Evolutionary conservation across 805 yeast species (phyloP).

Genomic region (Torulaspora maleeae): DNA sequence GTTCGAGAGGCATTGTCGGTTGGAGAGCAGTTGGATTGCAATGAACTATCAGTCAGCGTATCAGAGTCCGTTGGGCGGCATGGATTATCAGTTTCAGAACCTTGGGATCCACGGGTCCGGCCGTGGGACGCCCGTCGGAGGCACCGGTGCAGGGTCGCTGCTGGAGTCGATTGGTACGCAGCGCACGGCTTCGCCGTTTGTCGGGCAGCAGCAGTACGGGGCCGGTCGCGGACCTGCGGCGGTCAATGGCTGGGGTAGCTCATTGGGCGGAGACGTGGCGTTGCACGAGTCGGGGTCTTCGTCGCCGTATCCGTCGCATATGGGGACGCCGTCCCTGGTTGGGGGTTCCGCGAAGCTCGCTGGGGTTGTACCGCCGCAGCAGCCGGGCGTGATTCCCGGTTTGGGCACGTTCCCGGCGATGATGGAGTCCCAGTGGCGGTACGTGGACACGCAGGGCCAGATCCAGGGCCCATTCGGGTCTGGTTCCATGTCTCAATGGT

Average conservation of each 20-base stretch:
- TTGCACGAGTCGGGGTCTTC: slow-evolving; percentile 9
- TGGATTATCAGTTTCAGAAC: slow-evolving; percentile 21
- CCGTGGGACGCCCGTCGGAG: slow-evolving; percentile 1
- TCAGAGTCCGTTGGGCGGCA: slow-evolving; percentile 20
- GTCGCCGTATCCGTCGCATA: slow-evolving; percentile 15
- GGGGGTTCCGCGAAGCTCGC: slow-evolving; percentile 8
- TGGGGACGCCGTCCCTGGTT: slow-evolving; percentile 10
- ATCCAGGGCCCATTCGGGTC: slow-evolving; percentile 87
- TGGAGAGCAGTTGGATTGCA: not conserved
- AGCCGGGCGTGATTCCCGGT: not conserved
- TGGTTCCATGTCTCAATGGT: slow-evolving; percentile 75
- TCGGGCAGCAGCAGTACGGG: slow-evolving; percentile 3
- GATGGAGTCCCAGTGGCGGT: slow-evolving; percentile 59
- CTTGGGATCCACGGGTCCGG: slow-evolving; percentile 8
- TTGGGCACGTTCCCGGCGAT: slow-evolving; percentile 22
- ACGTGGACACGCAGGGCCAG: slow-evolving; percentile 63
- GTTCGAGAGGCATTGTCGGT: not conserved
- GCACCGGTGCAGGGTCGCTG: slow-evolving; percentile 5
- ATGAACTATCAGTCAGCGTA: slow-evolving; percentile 19
- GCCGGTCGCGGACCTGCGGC: slow-evolving; percentile 1
- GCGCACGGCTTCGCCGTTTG: slow-evolving; percentile 25
- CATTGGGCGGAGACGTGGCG: not conserved
- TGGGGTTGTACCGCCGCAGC: not conserved
- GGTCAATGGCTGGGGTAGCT: slow-evolving; percentile 1
- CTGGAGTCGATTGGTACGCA: slow-evolving; percentile 29